Conservation (phyloP, 148 eudicot species). For the Spergularia bocconei region DNA sequence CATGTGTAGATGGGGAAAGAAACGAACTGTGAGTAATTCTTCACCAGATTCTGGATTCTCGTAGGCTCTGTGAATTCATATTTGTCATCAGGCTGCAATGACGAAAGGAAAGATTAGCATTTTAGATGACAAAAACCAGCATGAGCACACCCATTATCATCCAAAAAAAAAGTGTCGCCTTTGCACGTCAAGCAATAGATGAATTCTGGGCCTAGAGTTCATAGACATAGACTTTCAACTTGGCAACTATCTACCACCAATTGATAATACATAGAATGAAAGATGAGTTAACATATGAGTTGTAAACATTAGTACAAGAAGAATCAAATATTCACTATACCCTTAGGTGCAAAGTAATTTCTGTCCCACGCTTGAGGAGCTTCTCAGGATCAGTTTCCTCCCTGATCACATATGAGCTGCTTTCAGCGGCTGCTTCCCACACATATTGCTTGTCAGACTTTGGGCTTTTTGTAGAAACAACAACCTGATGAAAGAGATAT, state of each 20-base stretch:
- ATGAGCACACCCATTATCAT: neutral
- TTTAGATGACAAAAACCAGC: neutral
- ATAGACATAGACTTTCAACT: neutral
- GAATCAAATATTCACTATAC: slow-evolving; percentile 33
- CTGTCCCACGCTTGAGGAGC: slow-evolving; percentile 73
- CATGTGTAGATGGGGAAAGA: slow-evolving; percentile 89
- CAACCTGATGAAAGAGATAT: slow-evolving; percentile 48
- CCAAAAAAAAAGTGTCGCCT: neutral
- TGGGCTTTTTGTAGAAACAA: slow-evolving; percentile 93
- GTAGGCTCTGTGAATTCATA: slow-evolving; percentile 83
- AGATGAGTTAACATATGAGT: neutral
- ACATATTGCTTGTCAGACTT: slow-evolving; percentile 85
- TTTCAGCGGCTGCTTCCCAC: slow-evolving; percentile 92
- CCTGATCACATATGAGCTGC: slow-evolving; percentile 73
- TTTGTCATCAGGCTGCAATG: slow-evolving; percentile 78
- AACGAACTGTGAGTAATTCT: slow-evolving; percentile 86
- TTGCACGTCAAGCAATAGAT: neutral
- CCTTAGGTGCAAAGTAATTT: slow-evolving; percentile 79
- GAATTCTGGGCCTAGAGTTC: neutral
- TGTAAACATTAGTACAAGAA: neutral
- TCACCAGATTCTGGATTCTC: slow-evolving; percentile 80
- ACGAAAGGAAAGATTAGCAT: slow-evolving; percentile 12
- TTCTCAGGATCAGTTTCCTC: slow-evolving; percentile 95
- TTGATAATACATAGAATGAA: neutral
- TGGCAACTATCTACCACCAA: neutral